Conservation (phyloP, 306 rosid species). For the Gastrolobium villosum region DNA sequence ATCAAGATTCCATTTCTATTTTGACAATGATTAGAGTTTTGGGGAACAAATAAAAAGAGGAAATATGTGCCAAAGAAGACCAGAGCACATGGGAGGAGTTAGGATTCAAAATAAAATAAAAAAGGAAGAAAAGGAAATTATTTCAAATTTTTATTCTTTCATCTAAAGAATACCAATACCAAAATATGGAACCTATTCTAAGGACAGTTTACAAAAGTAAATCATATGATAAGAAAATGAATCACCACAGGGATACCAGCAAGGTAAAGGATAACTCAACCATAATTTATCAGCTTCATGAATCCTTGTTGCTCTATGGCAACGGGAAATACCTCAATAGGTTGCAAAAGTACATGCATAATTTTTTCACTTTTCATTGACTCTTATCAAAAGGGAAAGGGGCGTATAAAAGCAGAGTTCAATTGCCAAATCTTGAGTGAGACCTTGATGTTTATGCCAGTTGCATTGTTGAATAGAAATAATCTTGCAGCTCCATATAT, state of each 20-base stretch:
- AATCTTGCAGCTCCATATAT: conserved; percentile 77
- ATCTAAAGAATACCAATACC: no score
- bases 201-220: no score
- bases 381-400: conserved; percentile 64
- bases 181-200: no score
- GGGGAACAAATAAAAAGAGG: no score
- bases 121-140: no score
- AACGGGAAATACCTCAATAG: background rate
- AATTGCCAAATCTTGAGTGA: conserved; percentile 71
- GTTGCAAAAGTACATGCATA: background rate
- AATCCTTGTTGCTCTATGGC: background rate
- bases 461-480: conserved; percentile 85
- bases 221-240: background rate
- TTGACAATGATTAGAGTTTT: no score
- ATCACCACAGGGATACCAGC: background rate
- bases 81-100: no score
- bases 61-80: no score
- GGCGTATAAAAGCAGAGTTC: conserved; percentile 69
- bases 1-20: no score
- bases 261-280: background rate
- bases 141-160: no score
- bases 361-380: background rate
- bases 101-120: no score
- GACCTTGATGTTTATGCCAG: conserved; percentile 61
- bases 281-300: background rate